A percentile compares a stretch with the other conserved stretches of the same genome.
Evolutionary conservation across 805 yeast genomes (phyloP).

Genomic region (Saccharomycopsis babjevae): DNA sequence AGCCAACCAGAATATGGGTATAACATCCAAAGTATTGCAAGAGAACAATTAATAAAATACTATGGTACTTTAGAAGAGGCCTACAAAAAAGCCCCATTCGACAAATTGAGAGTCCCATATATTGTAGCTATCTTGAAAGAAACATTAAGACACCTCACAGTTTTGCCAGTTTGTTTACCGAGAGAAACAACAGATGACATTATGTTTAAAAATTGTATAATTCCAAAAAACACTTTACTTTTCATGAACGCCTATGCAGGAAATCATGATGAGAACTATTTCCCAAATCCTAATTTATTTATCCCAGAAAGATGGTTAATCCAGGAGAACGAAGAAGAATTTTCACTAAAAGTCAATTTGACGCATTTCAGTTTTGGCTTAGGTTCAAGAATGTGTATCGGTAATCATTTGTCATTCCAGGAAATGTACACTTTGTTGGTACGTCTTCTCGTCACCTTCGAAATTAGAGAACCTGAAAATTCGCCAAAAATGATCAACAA

Average conservation of each 20-base stretch:
- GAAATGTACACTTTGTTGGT: conserved; percentile 53
- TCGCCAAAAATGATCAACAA: conserved; percentile 33
- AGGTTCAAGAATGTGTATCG: conserved; percentile 68
- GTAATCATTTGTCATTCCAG: conserved; percentile 50
- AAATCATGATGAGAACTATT: conserved; percentile 46
- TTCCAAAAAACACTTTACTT: conserved; percentile 48
- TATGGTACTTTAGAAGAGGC: conserved; percentile 28
- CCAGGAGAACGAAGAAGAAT: conserved; percentile 16
- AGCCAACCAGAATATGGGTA: conserved; percentile 33
- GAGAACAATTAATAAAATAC: conserved; percentile 28
- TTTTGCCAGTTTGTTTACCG: conserved; percentile 59
- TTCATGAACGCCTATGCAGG: conserved; percentile 64
- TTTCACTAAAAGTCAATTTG: conserved; percentile 1
- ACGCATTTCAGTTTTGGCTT: conserved; percentile 50
- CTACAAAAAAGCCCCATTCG: conserved; percentile 27
- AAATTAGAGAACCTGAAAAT: conserved; percentile 34
- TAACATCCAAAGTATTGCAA: conserved; percentile 35
- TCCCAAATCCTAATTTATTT: conserved; percentile 36
- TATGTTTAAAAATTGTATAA: conserved; percentile 28
- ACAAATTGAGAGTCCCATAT: conserved; percentile 33
- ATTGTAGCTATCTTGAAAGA: conserved; percentile 52
- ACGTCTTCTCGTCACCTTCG: conserved; percentile 42
- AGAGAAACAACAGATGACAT: conserved; percentile 46
- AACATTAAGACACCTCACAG: conserved; percentile 51
- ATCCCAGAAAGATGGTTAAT: conserved; percentile 44